Evolutionary conservation across 768 basidiomycete genomes (phyloP), one percentile per base, ranked within the genome.

Genomic region (Phaeolepiota aurea): DNA sequence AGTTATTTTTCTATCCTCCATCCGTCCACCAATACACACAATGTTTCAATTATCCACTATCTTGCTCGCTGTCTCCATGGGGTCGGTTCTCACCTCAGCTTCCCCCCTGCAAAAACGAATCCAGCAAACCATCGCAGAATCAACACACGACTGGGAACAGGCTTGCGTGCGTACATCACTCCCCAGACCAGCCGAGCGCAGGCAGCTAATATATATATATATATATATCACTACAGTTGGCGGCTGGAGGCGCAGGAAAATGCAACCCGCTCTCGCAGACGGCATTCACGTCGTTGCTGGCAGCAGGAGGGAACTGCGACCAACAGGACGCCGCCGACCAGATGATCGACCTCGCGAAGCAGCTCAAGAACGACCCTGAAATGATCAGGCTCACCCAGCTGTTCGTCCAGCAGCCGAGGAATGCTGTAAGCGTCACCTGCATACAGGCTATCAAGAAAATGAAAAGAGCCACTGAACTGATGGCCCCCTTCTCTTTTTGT

Each of bases 351-450:
- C 66, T 79, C n/a, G 51, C 47, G 18, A 63, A 63, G 37, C 21
- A 53, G 33, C 57, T 73, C 19, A 59, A 63, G 22, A 66, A 57
- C 47, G 59, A 63, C 42, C 41, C 65, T 2, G 65, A 68, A 43
- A 68, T 72, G 68, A 68, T 72, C 46, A 40, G 54, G 2, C 61
- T 71, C 19, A 49, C 70, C 0, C 69, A 72, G 44, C 48, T 74
- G 46, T 74, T 72, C 44, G 66, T 61, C 3, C 71, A 74, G 43
- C 71, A 73, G 47, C 70, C 72, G 10, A 58, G 72, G 3, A 74
- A 75, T 43, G 62, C 71, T 4, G 69, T 69, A 53, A 14, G 68
- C 41, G 13, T 16, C 32, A 1, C 19, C 3, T 1, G 12, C 7
- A 1, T 19, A 37, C 22, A 37, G 35, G n/a, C n/a, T 35, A 35